A percentile compares a stretch with the other conserved stretches of the same genome.
phyloP scores from a whole-genome alignment of 2,329 filamentous ascomycete species.

The Fusarium neocosmosporiellum region DNA sequence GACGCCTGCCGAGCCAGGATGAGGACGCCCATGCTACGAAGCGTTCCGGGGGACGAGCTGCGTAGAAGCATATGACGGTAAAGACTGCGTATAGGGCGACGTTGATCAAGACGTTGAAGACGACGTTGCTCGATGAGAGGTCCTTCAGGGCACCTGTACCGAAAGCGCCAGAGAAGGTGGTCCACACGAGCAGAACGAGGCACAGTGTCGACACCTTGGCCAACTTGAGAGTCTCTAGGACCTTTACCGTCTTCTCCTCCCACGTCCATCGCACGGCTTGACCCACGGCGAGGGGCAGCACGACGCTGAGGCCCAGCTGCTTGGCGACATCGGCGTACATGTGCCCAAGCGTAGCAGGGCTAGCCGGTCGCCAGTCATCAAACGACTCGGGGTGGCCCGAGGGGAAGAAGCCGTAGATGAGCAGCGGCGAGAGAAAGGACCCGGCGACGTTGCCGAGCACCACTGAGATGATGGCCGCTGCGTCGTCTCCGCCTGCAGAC shows the following conservation, averaged over 20 bases:
- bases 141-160: slow-evolving; percentile 69
- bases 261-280: slow-evolving; percentile 67
- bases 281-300: slow-evolving; percentile 72
- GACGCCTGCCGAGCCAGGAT: slow-evolving; percentile 46
- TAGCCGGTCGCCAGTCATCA: slow-evolving; percentile 64
- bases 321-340: slow-evolving; percentile 76
- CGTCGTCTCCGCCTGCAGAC: slow-evolving; percentile 74
- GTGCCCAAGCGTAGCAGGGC: slow-evolving; percentile 62
- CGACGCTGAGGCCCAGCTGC: slow-evolving; percentile 74
- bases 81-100: slow-evolving; percentile 72
- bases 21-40: slow-evolving; percentile 36
- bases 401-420: slow-evolving; percentile 71
- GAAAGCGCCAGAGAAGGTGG: slow-evolving; percentile 75
- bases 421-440: slow-evolving; percentile 73
- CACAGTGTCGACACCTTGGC: slow-evolving; percentile 61
- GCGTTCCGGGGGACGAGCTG: slow-evolving; percentile 55
- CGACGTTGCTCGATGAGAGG: slow-evolving; percentile 68
- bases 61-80: slow-evolving; percentile 68
- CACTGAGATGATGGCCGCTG: slow-evolving; percentile 74
- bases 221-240: slow-evolving; percentile 65
- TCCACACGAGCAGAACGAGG: slow-evolving; percentile 64
- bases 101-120: slow-evolving; percentile 76
- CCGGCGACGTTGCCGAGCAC: slow-evolving; percentile 77
- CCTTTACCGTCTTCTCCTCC: slow-evolving; percentile 62
- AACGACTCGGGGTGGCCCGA: slow-evolving; percentile 60